These are phyloP conservation scores for Tremellales sp. DNA, from an alignment of 1,284 basidiomycete genomes.

Conservation along the genomic window DNA sequence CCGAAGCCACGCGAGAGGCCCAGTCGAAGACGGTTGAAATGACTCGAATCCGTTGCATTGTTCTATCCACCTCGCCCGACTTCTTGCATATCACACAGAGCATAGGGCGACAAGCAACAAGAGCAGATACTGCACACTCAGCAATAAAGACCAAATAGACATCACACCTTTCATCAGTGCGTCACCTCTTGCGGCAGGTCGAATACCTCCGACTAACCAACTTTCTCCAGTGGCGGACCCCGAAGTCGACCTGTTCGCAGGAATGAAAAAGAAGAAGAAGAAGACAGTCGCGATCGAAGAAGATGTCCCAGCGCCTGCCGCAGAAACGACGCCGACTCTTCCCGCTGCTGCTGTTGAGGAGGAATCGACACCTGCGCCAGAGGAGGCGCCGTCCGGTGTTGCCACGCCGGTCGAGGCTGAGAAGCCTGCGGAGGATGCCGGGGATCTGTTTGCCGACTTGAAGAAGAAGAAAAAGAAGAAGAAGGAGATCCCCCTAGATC, in stretches of 20 bases:
- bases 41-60: neutral
- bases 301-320: slow-evolving; percentile 28
- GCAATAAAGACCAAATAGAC: too few relatives aligned
- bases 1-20: neutral
- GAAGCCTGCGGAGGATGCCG: slow-evolving; percentile 30
- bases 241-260: slow-evolving; percentile 51
- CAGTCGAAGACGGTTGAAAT: neutral
- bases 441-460: slow-evolving; percentile 52
- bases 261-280: slow-evolving; percentile 55
- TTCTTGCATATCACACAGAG: neutral
- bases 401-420: slow-evolving; percentile 29
- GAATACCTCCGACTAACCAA: slow-evolving; percentile 1
- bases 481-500: slow-evolving; percentile 48
- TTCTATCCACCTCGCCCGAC: neutral
- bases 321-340: too few relatives aligned
- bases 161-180: slow-evolving; percentile 3
- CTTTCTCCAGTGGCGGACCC: slow-evolving; percentile 41
- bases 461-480: slow-evolving; percentile 56
- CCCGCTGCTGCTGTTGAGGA: slow-evolving; percentile 32
- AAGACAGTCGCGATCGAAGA: slow-evolving; percentile 49
- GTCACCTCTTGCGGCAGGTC: too few relatives aligned
- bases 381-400: slow-evolving; percentile 32
- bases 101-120: too few relatives aligned
- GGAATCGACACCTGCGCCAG: slow-evolving; percentile 32
- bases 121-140: too few relatives aligned